phyloP scores from a whole-genome alignment of 2,329 filamentous ascomycete species.

The Aspergillus sp. region DNA sequence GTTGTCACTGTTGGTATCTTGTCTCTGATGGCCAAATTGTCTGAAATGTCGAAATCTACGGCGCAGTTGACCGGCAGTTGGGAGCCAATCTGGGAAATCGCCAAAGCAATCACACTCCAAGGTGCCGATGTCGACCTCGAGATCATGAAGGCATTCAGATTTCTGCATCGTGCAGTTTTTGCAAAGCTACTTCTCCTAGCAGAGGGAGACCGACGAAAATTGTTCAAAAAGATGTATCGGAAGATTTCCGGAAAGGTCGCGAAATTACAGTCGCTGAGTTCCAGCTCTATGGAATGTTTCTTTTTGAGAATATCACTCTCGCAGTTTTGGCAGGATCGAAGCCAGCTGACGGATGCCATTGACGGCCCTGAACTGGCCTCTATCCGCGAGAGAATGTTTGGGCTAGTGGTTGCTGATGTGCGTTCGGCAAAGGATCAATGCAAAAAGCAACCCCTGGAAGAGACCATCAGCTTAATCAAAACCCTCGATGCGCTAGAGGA shows the following conservation, averaged over 20 bases:
- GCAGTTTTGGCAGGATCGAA: slow-evolving; percentile 39
- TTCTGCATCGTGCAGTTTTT: slow-evolving; percentile 40
- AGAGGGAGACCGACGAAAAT: slow-evolving; percentile 38
- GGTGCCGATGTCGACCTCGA: slow-evolving; percentile 39
- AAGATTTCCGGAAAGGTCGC: slow-evolving; percentile 35
- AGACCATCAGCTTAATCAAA: slow-evolving; percentile 41
- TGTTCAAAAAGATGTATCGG: slow-evolving; percentile 41
- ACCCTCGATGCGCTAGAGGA: slow-evolving; percentile 45
- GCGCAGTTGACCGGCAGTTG: slow-evolving; percentile 41
- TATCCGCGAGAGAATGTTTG: slow-evolving; percentile 41
- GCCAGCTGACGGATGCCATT: slow-evolving; percentile 34
- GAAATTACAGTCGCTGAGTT: slow-evolving; percentile 37
- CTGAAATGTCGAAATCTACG: slow-evolving; percentile 45
- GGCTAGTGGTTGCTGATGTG: slow-evolving; percentile 39
- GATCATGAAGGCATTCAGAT: slow-evolving; percentile 43
- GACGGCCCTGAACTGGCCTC: slow-evolving; percentile 35
- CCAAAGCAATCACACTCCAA: slow-evolving; percentile 38
- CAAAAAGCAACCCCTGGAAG: slow-evolving; percentile 39
- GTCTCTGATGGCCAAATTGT: slow-evolving; percentile 46
- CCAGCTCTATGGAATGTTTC: slow-evolving; percentile 42
- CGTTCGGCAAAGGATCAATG: slow-evolving; percentile 40
- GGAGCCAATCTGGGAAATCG: slow-evolving; percentile 43
- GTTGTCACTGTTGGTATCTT: slow-evolving; percentile 39
- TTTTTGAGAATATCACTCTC: slow-evolving; percentile 41
- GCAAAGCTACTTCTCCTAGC: slow-evolving; percentile 40